These are phyloP conservation scores for Melampsora abietis-canadensis DNA, from an alignment of 1,284 basidiomycete species.

Conservation along the genomic window DNA sequence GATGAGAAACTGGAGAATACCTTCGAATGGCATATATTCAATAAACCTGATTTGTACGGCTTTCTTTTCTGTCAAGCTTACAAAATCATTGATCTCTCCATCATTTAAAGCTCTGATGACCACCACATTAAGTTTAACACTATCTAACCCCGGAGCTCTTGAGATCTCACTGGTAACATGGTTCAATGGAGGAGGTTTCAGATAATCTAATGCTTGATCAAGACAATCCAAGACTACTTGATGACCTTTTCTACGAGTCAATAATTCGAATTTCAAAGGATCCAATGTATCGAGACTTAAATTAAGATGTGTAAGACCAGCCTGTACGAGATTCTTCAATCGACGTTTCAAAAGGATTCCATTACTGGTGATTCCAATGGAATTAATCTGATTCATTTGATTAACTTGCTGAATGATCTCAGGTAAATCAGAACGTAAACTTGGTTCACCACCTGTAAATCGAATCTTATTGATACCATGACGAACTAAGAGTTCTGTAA, in stretches of 20 bases:
- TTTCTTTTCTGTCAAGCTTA: slow-evolving; percentile 66
- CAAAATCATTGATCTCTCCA: slow-evolving; percentile 70
- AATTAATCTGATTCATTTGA: slow-evolving; percentile 45
- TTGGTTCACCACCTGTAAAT: slow-evolving; percentile 83
- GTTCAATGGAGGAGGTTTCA: background rate
- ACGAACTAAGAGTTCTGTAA: slow-evolving; percentile 73
- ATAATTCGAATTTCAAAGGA: slow-evolving; percentile 79
- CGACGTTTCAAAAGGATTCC: background rate
- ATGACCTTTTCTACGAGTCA: slow-evolving; percentile 70
- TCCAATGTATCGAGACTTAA: slow-evolving; percentile 80
- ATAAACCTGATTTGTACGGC: slow-evolving; percentile 75
- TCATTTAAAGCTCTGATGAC: slow-evolving; percentile 76
- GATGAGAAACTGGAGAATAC: slow-evolving; percentile 55
- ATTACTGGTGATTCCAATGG: background rate
- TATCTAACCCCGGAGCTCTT: slow-evolving; percentile 55
- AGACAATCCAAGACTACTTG: slow-evolving; percentile 69
- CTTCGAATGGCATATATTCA: slow-evolving; percentile 89
- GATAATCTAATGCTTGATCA: slow-evolving; percentile 61
- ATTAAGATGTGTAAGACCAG: slow-evolving; percentile 78
- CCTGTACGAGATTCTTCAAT: slow-evolving; percentile 59
- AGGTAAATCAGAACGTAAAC: slow-evolving; percentile 71
- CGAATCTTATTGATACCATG: slow-evolving; percentile 80
- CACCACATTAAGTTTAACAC: slow-evolving; percentile 79
- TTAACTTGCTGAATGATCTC: slow-evolving; percentile 64
- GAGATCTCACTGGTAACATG: slow-evolving; percentile 46